Base-by-base conservation (phyloP, 768 basidiomycete genomes). In the Tylopilus vinaceipallidus region DNA sequence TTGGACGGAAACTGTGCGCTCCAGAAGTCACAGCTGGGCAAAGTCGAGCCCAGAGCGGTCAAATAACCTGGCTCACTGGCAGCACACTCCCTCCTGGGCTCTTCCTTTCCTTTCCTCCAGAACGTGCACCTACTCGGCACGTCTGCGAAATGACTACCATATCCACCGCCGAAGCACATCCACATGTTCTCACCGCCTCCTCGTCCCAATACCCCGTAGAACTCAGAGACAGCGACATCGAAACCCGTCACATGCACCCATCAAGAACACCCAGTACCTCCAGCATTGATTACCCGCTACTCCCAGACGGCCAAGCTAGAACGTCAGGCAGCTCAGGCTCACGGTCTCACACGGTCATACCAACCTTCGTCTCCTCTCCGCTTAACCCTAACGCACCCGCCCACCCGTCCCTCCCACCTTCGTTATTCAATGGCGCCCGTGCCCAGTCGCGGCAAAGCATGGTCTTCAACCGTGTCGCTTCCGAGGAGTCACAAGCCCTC, bases 161-260 rank as follows among this genome's bases (percentile, higher is more conserved):
- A 0, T 80, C 83, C 2, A 80, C 58, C 1, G 73, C 55, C 82
- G 86, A 2, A 82, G 78, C 0, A 69, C 75, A 11, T 73, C 71
- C 19, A 73, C 77, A 14, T 83, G 60, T 76, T 77, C 30, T 22
- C 3, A n/a, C 22, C 17, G 33, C 45, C 10, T 22, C 19, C 14
- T 33, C 53, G 11, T 27, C 20, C 12, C 49, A 24, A 17, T 37
- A 27, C 38, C 16, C 42, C 11, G 2, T 45, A 27, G 59, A 54
- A 8, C 47, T 10, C 24, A 20, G 45, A 2, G 53, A 55, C 8
- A 50, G 47, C 23, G 53, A 56, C 42, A 22, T 35, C 6, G 56
- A 63, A 11, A 23, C 3, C 17, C 43, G 6, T 34, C 36, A 44
- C 7, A 24, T 20, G 0, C 39, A 37, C 16, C 40, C 64, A 13